A percentile compares a stretch with the other conserved stretches of the same genome.
phyloP scores from a whole-genome alignment of 2,329 filamentous ascomycete genomes.

The Monilinia fructicola region DNA sequence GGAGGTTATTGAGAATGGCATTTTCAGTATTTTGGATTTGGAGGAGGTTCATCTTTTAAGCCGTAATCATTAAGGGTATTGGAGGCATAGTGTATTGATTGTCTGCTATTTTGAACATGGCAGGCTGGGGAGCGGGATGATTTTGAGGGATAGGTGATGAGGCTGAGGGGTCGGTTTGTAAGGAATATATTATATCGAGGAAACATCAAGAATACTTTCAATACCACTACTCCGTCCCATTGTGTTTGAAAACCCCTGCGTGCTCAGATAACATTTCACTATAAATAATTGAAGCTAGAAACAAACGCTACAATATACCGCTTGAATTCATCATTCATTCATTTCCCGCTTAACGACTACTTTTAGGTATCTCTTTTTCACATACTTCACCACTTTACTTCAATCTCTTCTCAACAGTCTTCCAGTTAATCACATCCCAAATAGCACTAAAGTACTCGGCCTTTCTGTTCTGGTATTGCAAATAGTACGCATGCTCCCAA shows the following conservation, averaged over 20 bases:
- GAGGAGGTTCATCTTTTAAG: neutral
- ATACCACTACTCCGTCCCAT: neutral
- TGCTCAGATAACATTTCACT: neutral
- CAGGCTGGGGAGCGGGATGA: neutral
- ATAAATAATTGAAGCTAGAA: neutral
- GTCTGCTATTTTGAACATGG: neutral
- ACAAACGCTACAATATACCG: neutral
- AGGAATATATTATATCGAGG: neutral
- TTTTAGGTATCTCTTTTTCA: neutral
- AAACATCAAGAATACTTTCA: neutral
- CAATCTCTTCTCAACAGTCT: slow-evolving; percentile 78
- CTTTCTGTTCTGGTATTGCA: slow-evolving; percentile 97
- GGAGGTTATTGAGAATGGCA: neutral
- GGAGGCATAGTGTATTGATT: neutral
- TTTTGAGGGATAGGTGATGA: neutral
- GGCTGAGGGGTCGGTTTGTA: neutral
- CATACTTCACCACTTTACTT: slow-evolving; percentile 35
- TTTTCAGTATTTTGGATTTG: neutral
- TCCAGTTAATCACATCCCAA: slow-evolving; percentile 97
- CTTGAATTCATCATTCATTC: slow-evolving; percentile 8
- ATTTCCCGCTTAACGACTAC: slow-evolving; percentile 1
- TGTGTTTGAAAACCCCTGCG: neutral
- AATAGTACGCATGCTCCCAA: slow-evolving; percentile 95
- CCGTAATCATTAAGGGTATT: neutral
- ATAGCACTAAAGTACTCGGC: slow-evolving; percentile 91